Conservation (phyloP, 805 yeast species). For the Lipomyces sp. region DNA sequence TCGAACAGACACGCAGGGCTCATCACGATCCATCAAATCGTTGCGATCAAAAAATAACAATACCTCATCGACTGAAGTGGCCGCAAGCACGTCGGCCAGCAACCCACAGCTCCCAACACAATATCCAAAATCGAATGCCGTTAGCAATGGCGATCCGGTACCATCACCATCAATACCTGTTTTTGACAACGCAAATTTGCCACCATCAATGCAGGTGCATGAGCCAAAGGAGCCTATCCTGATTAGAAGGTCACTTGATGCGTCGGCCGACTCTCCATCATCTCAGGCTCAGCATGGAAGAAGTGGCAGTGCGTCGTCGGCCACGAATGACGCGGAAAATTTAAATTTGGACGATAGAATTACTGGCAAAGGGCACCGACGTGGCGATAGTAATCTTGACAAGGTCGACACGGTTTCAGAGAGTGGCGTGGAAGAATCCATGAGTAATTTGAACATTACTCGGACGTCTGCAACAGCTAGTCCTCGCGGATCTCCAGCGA, state of each 20-base stretch:
- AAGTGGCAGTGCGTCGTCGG: slow-evolving; percentile 1
- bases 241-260: slow-evolving; percentile 47
- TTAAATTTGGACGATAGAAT: background rate
- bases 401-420: background rate
- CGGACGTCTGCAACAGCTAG: background rate
- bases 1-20: slow-evolving; percentile 50
- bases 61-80: slow-evolving; percentile 5
- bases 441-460: background rate
- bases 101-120: background rate
- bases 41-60: slow-evolving; percentile 34
- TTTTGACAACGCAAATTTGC: slow-evolving; percentile 46
- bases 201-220: slow-evolving; percentile 70
- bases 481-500: slow-evolving; percentile 1
- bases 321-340: background rate
- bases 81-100: background rate
- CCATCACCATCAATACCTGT: background rate
- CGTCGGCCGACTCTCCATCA: slow-evolving; percentile 5
- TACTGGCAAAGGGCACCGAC: background rate
- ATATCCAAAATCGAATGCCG: background rate
- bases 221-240: slow-evolving; percentile 78
- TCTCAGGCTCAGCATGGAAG: background rate
- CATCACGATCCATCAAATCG: slow-evolving; percentile 46
- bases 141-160: background rate
- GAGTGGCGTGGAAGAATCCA: background rate
- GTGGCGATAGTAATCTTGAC: background rate